phyloP scores from a whole-genome alignment of 1,139 yeast genomes.

The Candida mesenterica region DNA sequence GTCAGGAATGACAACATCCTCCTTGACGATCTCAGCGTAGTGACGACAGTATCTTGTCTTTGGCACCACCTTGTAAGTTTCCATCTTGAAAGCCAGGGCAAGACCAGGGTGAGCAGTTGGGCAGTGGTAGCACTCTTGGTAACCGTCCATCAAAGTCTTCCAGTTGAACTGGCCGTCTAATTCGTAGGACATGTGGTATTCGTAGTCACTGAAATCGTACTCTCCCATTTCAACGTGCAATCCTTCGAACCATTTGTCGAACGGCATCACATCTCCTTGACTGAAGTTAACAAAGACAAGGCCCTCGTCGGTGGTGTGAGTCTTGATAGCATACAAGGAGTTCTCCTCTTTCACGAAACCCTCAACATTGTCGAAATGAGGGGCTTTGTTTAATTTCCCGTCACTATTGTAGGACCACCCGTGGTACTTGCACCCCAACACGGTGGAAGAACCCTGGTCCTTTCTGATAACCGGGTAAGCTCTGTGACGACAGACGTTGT shows the following conservation, averaged over 20 bases:
- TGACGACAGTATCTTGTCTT: slow-evolving; percentile 59
- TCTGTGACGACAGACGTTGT: slow-evolving; percentile 63
- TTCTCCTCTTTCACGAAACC: slow-evolving; percentile 57
- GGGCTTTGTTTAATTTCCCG: slow-evolving; percentile 57
- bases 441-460: slow-evolving; percentile 54
- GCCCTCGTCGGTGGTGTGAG: slow-evolving; percentile 56
- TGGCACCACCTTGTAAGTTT: slow-evolving; percentile 62
- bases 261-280: slow-evolving; percentile 37
- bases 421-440: slow-evolving; percentile 60
- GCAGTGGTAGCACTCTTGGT: slow-evolving; percentile 66
- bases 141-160: slow-evolving; percentile 68
- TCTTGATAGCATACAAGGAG: slow-evolving; percentile 52
- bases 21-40: slow-evolving; percentile 81
- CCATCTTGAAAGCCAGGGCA: slow-evolving; percentile 57
- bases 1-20: slow-evolving; percentile 46
- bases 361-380: slow-evolving; percentile 57
- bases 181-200: slow-evolving; percentile 65
- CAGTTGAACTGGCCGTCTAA: slow-evolving; percentile 62
- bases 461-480: slow-evolving; percentile 61
- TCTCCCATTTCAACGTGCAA: slow-evolving; percentile 51
- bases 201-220: slow-evolving; percentile 58
- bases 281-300: slow-evolving; percentile 54
- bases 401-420: slow-evolving; percentile 67
- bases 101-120: slow-evolving; percentile 67
- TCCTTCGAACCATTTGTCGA: slow-evolving; percentile 53